A percentile compares a stretch with the other conserved stretches of the same genome.
These are phyloP conservation scores for Aristolochia contorta DNA, from an alignment of 164 flowering plant species.

Conservation along the genomic window DNA sequence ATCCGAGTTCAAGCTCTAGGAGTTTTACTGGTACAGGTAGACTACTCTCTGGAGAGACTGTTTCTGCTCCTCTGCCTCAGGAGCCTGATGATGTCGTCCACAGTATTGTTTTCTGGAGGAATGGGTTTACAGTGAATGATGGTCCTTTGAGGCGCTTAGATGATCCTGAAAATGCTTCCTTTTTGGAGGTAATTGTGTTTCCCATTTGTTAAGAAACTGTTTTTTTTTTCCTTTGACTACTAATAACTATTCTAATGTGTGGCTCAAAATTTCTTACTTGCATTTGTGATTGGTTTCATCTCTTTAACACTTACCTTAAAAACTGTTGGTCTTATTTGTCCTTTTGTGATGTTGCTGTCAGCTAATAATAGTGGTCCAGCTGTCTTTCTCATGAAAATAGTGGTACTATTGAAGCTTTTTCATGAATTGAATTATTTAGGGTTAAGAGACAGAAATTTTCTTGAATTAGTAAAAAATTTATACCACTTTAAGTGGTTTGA, in stretches of 20 bases:
- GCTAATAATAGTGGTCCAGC: no score
- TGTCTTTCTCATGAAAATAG: not conserved
- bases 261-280: no score
- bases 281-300: no score
- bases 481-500: no score
- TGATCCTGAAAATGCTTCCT: constrained; percentile 72
- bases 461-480: not conserved
- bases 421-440: not conserved
- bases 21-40: constrained; percentile 79
- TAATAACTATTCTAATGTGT: no score
- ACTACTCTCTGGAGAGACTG: constrained; percentile 58
- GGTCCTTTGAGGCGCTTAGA: constrained; percentile 79
- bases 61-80: constrained; percentile 41
- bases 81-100: constrained; percentile 41
- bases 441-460: not conserved
- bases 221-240: not conserved
- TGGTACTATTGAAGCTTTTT: not conserved
- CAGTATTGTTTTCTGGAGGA: constrained; percentile 65
- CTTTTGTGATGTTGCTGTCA: no score
- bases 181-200: constrained; percentile 45
- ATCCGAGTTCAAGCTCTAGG: constrained; percentile 52
- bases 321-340: no score
- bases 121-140: constrained; percentile 82
- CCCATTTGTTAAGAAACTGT: not conserved
- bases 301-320: no score